Evolutionary conservation across 768 basidiomycete species (phyloP).

Genomic region (Xanthoconium purpureum): DNA sequence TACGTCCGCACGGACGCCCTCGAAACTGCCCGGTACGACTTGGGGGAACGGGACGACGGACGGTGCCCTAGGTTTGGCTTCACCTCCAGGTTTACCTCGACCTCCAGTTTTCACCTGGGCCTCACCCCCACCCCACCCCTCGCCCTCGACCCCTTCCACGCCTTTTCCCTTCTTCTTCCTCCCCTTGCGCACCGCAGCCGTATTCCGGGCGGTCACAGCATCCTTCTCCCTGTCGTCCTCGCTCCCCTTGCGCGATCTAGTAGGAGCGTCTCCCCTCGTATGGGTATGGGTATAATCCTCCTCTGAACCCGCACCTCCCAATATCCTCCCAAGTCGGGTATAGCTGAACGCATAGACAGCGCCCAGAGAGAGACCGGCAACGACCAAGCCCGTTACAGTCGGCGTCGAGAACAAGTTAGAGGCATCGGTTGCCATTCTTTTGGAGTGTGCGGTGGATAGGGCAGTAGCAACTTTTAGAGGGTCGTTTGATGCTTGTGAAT

Average conservation of each 20-base stretch:
- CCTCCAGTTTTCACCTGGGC: not conserved
- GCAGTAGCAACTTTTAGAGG: too few species aligned
- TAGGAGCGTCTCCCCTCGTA: too few species aligned
- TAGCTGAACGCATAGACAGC: slow-evolving; percentile 10
- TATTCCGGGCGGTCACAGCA: too few species aligned
- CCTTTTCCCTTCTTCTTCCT: not conserved
- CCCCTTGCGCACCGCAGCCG: not conserved
- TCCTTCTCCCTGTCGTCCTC: too few species aligned
- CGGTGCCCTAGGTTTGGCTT: not conserved
- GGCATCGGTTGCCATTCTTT: too few species aligned
- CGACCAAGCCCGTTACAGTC: slow-evolving; percentile 10
- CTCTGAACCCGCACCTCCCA: not conserved
- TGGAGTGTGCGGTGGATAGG: too few species aligned
- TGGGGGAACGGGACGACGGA: not conserved
- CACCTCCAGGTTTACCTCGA: not conserved
- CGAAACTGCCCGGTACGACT: slow-evolving; percentile 17
- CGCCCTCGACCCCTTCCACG: not conserved
- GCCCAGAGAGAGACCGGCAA: slow-evolving; percentile 14
- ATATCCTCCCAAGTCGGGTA: not conserved
- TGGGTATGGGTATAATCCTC: too few species aligned
- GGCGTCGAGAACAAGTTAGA: slow-evolving; percentile 21
- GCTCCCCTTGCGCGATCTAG: too few species aligned
- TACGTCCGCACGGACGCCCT: not conserved
- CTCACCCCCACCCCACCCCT: not conserved
- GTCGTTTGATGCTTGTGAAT: too few species aligned